Conservation (phyloP, 1,139 yeast species). For the Yamadazyma taylorii region DNA sequence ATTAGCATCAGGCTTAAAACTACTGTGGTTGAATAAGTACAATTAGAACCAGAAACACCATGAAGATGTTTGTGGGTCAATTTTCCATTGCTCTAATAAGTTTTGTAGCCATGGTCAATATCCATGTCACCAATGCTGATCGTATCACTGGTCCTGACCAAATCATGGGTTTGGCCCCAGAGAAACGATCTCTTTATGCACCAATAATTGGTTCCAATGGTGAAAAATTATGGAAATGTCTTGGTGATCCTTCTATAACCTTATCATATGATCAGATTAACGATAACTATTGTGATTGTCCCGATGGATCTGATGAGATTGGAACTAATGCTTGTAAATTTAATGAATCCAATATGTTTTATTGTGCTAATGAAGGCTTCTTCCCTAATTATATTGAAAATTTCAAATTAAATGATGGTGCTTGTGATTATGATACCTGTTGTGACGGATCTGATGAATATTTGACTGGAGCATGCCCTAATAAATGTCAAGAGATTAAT, state of each 20-base stretch:
- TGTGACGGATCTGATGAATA: constrained; percentile 95
- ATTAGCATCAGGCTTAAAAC: no score
- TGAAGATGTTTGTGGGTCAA: no score
- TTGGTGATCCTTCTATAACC: constrained; percentile 60
- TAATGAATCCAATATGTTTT: constrained; percentile 49
- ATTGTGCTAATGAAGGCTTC: constrained; percentile 78
- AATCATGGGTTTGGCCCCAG: constrained; percentile 35
- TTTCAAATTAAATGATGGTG: constrained; percentile 79
- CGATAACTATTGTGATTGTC: constrained; percentile 93
- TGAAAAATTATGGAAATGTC: constrained; percentile 60
- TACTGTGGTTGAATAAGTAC: no score
- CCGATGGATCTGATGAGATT: constrained; percentile 97
- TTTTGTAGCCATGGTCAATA: no score
- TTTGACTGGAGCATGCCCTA: constrained; percentile 47
- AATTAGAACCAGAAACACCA: no score
- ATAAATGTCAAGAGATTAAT: constrained; percentile 54
- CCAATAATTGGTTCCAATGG: constrained; percentile 43
- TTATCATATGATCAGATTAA: constrained; percentile 66
- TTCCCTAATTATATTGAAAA: constrained; percentile 56
- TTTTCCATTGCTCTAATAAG: no score
- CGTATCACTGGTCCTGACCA: not conserved
- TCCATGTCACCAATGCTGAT: no score
- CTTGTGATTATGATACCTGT: constrained; percentile 85
- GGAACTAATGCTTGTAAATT: constrained; percentile 83
- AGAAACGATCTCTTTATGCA: constrained; percentile 48